Evolutionary conservation across 345 rosid species (phyloP).

Genomic region (Arabis hirsuta): DNA sequence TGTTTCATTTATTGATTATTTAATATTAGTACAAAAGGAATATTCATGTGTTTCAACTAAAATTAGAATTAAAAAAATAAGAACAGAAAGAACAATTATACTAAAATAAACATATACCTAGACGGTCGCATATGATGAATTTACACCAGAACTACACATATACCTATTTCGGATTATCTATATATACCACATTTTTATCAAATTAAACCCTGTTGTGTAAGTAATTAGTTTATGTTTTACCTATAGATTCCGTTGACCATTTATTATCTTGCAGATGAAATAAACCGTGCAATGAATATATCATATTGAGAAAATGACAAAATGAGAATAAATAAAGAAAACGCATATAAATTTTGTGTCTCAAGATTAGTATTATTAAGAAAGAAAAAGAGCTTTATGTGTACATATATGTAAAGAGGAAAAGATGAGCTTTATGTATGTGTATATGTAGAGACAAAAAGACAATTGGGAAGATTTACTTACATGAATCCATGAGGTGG

Average conservation of each 20-base stretch:
- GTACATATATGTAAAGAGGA: neutral
- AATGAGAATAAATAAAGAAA: constrained; percentile 15
- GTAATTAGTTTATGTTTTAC: constrained; percentile 6
- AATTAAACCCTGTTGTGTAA: too few species aligned
- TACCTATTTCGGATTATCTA: constrained; percentile 5
- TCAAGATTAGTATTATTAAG: constrained; percentile 1
- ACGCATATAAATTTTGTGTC: constrained; percentile 3
- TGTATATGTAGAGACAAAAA: neutral
- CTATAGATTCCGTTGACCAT: constrained; percentile 26
- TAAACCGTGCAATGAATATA: neutral
- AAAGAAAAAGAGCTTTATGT: neutral
- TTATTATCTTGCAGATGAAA: neutral
- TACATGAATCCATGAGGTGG: constrained; percentile 76
- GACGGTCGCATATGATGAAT: neutral
- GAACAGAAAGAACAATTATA: neutral
- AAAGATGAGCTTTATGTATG: constrained; percentile 1
- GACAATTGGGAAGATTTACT: neutral
- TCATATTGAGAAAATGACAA: constrained; percentile 23
- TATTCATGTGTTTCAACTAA: constrained; percentile 24
- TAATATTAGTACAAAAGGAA: constrained; percentile 28
- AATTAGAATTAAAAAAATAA: neutral
- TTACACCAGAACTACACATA: constrained; percentile 14
- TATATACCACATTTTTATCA: neutral
- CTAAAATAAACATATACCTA: neutral
- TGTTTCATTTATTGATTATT: constrained; percentile 35